Percentiles rank a stretch among this genome's conserved stretches.
Conservation (phyloP, 2,329 filamentous ascomycete genomes). For the Epichloe scottii region DNA sequence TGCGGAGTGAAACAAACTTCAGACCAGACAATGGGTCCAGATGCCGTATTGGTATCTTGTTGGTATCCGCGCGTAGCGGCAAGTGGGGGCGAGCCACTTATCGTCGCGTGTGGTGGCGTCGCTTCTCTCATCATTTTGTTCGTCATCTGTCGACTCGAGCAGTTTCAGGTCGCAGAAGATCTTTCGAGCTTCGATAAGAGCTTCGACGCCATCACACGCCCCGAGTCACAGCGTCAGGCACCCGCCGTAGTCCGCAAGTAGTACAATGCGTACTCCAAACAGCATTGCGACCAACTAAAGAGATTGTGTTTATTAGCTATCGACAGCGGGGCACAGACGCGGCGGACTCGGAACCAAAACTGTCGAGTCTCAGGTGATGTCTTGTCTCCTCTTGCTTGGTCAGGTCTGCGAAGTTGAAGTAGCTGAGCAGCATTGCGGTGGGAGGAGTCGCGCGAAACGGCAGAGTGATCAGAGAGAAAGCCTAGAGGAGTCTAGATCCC, state of each 20-base stretch:
- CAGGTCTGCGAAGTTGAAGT: too few species aligned
- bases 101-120: neutral
- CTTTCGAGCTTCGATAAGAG: neutral
- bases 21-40: neutral
- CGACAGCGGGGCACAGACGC: too few species aligned
- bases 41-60: neutral
- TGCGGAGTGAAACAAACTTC: neutral
- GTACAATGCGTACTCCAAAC: too few species aligned
- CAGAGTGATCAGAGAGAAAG: neutral
- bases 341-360: too few species aligned
- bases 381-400: too few species aligned
- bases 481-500: neutral
- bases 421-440: too few species aligned
- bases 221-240: neutral
- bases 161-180: neutral
- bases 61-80: neutral
- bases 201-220: neutral
- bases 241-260: neutral
- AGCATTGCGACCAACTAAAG: too few species aligned
- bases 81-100: neutral
- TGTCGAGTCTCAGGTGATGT: too few species aligned
- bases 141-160: neutral
- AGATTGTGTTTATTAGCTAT: too few species aligned
- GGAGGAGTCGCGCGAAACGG: neutral
- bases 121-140: neutral